Evolutionary conservation across 2,329 filamentous ascomycete species (phyloP).

Genomic region (Fusarium sp.): DNA sequence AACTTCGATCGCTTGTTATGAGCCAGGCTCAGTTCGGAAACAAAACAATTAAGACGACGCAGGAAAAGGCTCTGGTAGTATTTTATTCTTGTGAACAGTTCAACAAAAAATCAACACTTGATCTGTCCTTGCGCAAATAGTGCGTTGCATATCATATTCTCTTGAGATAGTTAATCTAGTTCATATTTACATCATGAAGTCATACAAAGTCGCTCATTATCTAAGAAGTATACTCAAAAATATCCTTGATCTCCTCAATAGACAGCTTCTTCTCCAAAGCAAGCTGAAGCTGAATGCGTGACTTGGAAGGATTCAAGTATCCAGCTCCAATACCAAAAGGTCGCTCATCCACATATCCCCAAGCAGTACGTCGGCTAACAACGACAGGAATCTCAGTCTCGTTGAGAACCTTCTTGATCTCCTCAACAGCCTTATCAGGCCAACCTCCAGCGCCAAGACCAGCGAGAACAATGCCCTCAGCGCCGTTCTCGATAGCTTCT

Average conservation of each 20-base stretch:
- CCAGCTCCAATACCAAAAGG: slow-evolving; percentile 54
- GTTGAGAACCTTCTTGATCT: slow-evolving; percentile 54
- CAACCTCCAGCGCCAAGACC: slow-evolving; percentile 64
- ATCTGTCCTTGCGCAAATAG: rapidly evolving
- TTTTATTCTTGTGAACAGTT: too few species aligned
- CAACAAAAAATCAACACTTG: too few species aligned
- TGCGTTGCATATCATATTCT: rapidly evolving
- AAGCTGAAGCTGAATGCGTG: slow-evolving; percentile 59
- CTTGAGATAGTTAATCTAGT: not conserved
- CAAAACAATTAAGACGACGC: rapidly evolving
- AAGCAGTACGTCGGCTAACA: slow-evolving; percentile 58
- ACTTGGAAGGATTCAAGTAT: slow-evolving; percentile 64
- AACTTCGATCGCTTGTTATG: rapidly evolving
- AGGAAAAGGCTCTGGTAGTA: rapidly evolving
- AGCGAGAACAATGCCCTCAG: slow-evolving; percentile 63
- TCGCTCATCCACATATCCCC: slow-evolving; percentile 56
- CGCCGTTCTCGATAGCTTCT: slow-evolving; percentile 57
- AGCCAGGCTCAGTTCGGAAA: too few species aligned
- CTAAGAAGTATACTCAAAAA: slow-evolving; percentile 17
- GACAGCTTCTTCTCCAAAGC: slow-evolving; percentile 40
- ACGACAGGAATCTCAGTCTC: slow-evolving; percentile 57
- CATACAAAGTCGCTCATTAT: not conserved
- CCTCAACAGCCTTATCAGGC: slow-evolving; percentile 48
- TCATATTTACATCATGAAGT: not conserved
- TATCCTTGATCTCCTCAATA: slow-evolving; percentile 19